Evolutionary conservation across 2,329 filamentous ascomycete genomes (phyloP).

Genomic region (Hymenotorrendiella dingleyae): DNA sequence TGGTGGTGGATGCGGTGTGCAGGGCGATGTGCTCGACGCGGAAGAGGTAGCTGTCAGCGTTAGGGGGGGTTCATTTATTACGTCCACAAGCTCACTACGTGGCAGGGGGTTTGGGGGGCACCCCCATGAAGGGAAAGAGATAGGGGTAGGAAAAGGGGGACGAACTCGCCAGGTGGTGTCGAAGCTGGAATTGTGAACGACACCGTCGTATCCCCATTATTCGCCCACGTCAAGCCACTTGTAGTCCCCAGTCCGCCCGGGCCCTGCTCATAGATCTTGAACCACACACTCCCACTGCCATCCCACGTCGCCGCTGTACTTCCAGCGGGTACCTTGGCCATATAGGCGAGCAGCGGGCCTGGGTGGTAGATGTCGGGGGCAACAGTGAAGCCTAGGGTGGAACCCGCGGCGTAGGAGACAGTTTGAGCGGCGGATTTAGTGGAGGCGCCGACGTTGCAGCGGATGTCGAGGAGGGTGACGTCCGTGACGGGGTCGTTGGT

Average conservation of each 20-base stretch:
- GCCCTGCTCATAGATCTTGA: slow-evolving; percentile 25
- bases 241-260: slow-evolving; percentile 17
- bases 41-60: slow-evolving; percentile 25
- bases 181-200: too few relatives aligned
- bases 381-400: slow-evolving; percentile 19
- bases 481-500: slow-evolving; percentile 21
- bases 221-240: slow-evolving; percentile 21
- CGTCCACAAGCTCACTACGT: too few relatives aligned
- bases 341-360: slow-evolving; percentile 23
- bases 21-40: slow-evolving; percentile 30
- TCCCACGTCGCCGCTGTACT: slow-evolving; percentile 21
- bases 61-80: too few relatives aligned
- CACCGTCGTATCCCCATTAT: too few relatives aligned
- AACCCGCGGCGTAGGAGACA: slow-evolving; percentile 23
- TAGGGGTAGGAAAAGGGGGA: background rate
- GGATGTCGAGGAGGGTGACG: slow-evolving; percentile 35
- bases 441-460: slow-evolving; percentile 34
- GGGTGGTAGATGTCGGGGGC: slow-evolving; percentile 26
- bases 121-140: background rate
- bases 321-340: slow-evolving; percentile 24
- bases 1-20: slow-evolving; percentile 8
- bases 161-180: too few relatives aligned
- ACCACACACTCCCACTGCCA: slow-evolving; percentile 25
- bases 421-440: slow-evolving; percentile 18
- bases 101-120: too few relatives aligned